Percentiles rank a stretch among this genome's conserved stretches.
These are phyloP conservation scores for Macrophomina phaseolina DNA, from an alignment of 2,329 filamentous ascomycete species.

Conservation along the genomic window DNA sequence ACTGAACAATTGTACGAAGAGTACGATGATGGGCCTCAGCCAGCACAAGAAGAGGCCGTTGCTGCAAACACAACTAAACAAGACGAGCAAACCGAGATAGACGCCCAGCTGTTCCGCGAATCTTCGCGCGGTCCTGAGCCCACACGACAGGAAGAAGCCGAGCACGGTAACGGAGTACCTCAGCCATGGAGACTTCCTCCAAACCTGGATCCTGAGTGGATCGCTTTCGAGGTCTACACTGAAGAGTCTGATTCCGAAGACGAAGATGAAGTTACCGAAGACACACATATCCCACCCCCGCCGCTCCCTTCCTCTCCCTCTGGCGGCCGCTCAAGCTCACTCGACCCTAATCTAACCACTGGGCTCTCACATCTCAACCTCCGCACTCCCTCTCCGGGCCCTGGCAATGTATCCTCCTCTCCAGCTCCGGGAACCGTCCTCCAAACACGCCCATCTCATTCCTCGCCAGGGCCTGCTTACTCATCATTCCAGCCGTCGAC, in stretches of 20 bases:
- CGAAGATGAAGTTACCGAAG: conserved; percentile 52
- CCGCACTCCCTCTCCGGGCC: conserved; percentile 35
- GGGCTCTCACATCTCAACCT: conserved; percentile 56
- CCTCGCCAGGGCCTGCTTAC: conserved; percentile 39
- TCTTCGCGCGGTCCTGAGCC: conserved; percentile 38
- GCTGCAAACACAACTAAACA: neutral
- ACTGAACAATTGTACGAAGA: conserved; percentile 42
- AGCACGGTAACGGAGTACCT: conserved; percentile 30
- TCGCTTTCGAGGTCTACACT: conserved; percentile 84
- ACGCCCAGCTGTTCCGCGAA: conserved; percentile 53
- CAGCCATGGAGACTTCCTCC: conserved; percentile 68
- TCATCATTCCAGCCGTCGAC: conserved; percentile 31
- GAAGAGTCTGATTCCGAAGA: conserved; percentile 65
- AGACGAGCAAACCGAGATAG: conserved; percentile 52
- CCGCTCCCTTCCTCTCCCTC: neutral
- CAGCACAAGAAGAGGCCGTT: neutral
- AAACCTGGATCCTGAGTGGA: conserved; percentile 86
- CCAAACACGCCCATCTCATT: conserved; percentile 30
- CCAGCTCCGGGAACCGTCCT: conserved; percentile 36
- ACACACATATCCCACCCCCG: conserved; percentile 29
- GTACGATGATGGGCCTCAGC: conserved; percentile 37
- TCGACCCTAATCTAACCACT: conserved; percentile 37
- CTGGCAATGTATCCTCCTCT: conserved; percentile 29
- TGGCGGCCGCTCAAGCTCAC: conserved; percentile 25
- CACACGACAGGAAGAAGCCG: conserved; percentile 27